These are phyloP conservation scores for Endotrypanum monterogeii DNA, from an alignment of 208 protist genomes.

Conservation along the genomic window DNA sequence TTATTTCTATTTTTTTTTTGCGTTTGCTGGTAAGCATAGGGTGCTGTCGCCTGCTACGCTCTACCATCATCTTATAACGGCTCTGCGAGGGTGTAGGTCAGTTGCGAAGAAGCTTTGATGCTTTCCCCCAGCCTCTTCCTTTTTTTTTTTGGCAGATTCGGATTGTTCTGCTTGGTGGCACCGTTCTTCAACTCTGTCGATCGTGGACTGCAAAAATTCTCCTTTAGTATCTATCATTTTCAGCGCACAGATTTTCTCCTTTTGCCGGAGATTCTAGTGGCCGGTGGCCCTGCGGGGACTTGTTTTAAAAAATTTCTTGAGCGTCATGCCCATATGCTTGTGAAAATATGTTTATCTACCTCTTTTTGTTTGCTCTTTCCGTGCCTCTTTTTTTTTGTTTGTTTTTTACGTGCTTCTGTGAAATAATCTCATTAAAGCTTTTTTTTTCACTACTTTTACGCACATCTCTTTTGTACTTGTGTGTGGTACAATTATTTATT, in stretches of 20 bases:
- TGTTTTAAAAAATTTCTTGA: background rate
- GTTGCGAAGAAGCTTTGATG: background rate
- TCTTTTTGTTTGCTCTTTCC: constrained; percentile 3
- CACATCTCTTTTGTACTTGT: too few species aligned
- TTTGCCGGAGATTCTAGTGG: background rate
- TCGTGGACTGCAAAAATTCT: background rate
- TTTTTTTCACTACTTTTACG: background rate
- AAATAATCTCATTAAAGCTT: too few species aligned
- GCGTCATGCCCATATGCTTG: background rate
- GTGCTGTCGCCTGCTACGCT: background rate
- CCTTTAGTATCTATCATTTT: background rate
- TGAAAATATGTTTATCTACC: background rate
- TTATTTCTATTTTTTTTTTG: background rate
- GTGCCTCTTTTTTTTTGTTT: background rate
- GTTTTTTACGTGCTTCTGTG: background rate
- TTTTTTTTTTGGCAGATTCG: background rate
- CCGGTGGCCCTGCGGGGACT: background rate
- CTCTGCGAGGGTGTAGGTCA: background rate
- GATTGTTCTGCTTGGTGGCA: background rate
- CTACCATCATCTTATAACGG: background rate
- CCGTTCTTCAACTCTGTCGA: background rate
- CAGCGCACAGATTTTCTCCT: background rate
- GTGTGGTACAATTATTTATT: too few species aligned
- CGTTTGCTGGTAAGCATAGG: too few species aligned
- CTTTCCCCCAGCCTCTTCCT: background rate